A percentile compares a stretch with the other conserved stretches of the same genome.
Conservation (phyloP, 257 asterid species). For the Rhazya stricta region DNA sequence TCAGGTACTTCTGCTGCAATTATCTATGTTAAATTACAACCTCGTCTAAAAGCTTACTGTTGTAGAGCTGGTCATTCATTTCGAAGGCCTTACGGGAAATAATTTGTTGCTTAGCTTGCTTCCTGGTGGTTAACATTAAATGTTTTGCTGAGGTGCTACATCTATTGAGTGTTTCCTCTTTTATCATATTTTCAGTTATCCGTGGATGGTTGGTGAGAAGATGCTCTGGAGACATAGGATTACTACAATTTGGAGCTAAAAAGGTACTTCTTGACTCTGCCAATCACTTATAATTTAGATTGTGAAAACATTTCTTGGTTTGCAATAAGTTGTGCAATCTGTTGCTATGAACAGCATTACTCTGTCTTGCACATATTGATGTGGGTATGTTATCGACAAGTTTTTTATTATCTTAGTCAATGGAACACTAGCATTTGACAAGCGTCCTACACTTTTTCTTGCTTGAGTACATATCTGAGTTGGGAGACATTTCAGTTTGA, state of each 20-base stretch:
- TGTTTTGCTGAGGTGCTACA: not conserved
- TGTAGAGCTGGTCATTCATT: not conserved
- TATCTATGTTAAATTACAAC: not conserved
- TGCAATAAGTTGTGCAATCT: not conserved
- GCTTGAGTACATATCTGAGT: not conserved
- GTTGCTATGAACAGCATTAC: no score
- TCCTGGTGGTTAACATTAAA: not conserved
- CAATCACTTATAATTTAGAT: slow-evolving; percentile 2
- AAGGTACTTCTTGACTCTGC: slow-evolving; percentile 44
- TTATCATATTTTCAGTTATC: slow-evolving; percentile 46
- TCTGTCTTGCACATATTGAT: not conserved
- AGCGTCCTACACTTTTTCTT: not conserved
- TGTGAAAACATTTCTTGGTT: not conserved
- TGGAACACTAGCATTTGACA: not conserved
- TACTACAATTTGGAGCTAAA: slow-evolving; percentile 72
- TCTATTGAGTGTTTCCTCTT: not conserved
- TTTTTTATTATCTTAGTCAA: no score
- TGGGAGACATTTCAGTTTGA: not conserved
- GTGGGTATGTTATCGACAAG: no score
- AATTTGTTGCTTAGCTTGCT: not conserved
- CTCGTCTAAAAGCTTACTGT: not conserved
- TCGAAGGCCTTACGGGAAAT: not conserved
- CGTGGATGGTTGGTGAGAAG: slow-evolving; percentile 98
- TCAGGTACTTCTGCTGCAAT: slow-evolving; percentile 50
- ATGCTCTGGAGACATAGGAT: slow-evolving; percentile 80